phyloP scores from a whole-genome alignment of 345 rosid genomes.

The Murraya paniculata region DNA sequence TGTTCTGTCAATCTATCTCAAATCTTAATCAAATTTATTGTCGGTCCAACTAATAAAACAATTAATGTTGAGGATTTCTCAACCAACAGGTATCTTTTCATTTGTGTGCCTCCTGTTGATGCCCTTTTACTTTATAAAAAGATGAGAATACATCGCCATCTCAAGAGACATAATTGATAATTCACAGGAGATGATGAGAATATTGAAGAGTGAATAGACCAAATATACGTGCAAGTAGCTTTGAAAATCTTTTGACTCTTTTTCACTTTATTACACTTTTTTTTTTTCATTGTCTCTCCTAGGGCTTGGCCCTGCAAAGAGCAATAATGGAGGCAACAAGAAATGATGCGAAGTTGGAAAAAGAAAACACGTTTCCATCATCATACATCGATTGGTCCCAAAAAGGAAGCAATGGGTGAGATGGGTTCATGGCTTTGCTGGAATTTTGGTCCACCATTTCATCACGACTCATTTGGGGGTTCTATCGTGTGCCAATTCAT shows the following conservation, averaged over 20 bases:
- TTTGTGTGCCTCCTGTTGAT: neutral
- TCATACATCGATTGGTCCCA: conserved; percentile 18
- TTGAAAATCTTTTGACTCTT: conserved; percentile 22
- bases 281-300: neutral
- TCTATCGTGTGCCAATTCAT: neutral
- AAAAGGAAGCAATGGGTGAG: conserved; percentile 16
- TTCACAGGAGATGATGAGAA: neutral
- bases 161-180: conserved; percentile 10
- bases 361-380: conserved; percentile 25
- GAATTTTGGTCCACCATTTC: conserved; percentile 34
- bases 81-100: neutral
- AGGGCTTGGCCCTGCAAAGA: neutral
- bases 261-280: neutral
- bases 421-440: conserved; percentile 23
- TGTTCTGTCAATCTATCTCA: conserved; percentile 3
- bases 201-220: neutral
- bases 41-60: neutral
- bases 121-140: conserved; percentile 18
- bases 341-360: conserved; percentile 2
- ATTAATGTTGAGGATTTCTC: neutral
- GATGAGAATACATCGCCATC: conserved; percentile 5
- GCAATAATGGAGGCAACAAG: conserved; percentile 23
- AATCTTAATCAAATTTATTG: neutral
- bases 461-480: conserved; percentile 11
- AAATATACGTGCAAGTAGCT: neutral